Evolutionary conservation across 768 basidiomycete genomes (phyloP), one percentile per base, ranked within the genome.

Genomic region (Suillus spraguei): DNA sequence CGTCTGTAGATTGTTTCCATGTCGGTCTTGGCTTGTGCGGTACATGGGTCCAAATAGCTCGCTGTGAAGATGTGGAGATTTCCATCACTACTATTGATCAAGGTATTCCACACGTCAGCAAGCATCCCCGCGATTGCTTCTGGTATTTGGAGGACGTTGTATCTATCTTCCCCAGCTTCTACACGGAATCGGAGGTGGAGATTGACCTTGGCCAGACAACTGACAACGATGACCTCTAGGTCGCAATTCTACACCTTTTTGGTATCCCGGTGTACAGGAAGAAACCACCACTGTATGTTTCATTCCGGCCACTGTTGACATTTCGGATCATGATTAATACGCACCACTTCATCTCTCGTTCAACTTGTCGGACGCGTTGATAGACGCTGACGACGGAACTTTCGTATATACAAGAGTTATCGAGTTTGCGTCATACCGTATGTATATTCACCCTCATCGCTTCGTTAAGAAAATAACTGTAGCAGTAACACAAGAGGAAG

Each of bases 131-230:
- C 20, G 73, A 67, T 35, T 69, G 70, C 54, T 85, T 76, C 65
- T 89, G 87, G 87, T 89, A 87, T 69, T 74, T 85, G 44, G 85
- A 88, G 66, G 79, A 81, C 39, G 46, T 87, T 54, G 73, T 78
- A 46, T 76, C 81, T 64, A 79, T 77, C 20, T 67, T 87, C 32
- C 82, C 87, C 7, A 87, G 86, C 64, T 89, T 79, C 62, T 78
- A 81, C 68, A 69, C 66, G 16, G 76, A 71, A 47, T 67, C 49
- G 2, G 64, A 66, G 20, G 42, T 53, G 17, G 46, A 49, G 17
- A 41, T 52, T 28, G 66, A 60, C 17, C 56, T 58, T 6, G 56
- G 28, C 28, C 38, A 41, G 17, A 58, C 56, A 20, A 41, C 39
- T 6, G 56, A 58, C 5, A 41, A 58, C 8, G 56, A 58, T 42